Percentiles rank a stretch among this genome's conserved stretches.
Evolutionary conservation across 331 rosid species (phyloP).

Genomic region (Acacia pycnantha): DNA sequence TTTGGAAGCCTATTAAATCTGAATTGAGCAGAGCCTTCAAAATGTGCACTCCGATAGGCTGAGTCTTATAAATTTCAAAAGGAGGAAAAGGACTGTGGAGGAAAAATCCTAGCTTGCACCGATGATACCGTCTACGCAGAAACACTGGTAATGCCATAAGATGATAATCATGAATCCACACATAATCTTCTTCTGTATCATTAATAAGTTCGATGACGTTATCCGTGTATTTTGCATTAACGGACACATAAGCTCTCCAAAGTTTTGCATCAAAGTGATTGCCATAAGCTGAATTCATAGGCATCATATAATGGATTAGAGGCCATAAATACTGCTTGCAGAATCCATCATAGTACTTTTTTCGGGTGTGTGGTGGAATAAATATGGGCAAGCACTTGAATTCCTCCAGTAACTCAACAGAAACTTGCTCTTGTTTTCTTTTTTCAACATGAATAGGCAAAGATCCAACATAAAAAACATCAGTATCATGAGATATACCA

Average conservation of each 20-base stretch:
- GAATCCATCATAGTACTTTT: constrained; percentile 70
- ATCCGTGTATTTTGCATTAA: constrained; percentile 63
- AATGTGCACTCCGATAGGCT: constrained; percentile 72
- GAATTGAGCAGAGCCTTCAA: constrained; percentile 65
- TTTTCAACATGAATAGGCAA: constrained; percentile 52
- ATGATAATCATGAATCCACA: constrained; percentile 93
- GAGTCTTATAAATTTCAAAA: constrained; percentile 66
- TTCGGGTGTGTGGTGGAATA: constrained; percentile 52
- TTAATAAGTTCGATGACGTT: constrained; percentile 67
- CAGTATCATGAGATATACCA: constrained; percentile 52
- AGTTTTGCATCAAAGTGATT: constrained; percentile 54
- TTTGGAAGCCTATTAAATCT: constrained; percentile 80
- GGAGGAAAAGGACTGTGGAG: constrained; percentile 68
- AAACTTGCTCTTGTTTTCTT: constrained; percentile 64
- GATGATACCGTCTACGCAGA: constrained; percentile 47
- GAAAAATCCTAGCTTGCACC: constrained; percentile 74
- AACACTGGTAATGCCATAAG: constrained; percentile 85
- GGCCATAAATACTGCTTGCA: constrained; percentile 86
- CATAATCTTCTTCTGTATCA: constrained; percentile 58
- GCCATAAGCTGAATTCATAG: constrained; percentile 55
- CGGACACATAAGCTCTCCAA: constrained; percentile 83
- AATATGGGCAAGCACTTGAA: constrained; percentile 72
- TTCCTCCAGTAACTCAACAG: constrained; percentile 57
- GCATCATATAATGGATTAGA: constrained; percentile 78
- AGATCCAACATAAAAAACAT: constrained; percentile 69